These are phyloP conservation scores for Podospora anserina DNA, from an alignment of 495 filamentous ascomycete genomes.

Conservation along the genomic window DNA sequence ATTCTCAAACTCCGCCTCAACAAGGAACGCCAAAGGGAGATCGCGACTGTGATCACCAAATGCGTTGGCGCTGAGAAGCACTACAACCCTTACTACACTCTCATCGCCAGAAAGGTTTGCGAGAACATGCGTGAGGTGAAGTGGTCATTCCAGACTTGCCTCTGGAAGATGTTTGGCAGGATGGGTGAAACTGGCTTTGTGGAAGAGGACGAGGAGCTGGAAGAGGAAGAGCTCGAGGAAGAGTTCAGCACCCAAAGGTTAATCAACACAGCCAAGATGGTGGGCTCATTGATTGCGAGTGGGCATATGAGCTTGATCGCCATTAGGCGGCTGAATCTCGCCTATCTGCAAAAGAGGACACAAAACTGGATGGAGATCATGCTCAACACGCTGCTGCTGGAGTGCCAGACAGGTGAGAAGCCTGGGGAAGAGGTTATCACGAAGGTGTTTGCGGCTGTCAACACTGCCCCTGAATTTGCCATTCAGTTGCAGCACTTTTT, in stretches of 20 bases:
- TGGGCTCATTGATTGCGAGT: constrained; percentile 67
- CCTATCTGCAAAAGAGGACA: constrained; percentile 71
- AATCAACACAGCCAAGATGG: constrained; percentile 90
- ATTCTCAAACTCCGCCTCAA: constrained; percentile 81
- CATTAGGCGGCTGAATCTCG: constrained; percentile 73
- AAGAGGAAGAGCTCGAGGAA: constrained; percentile 50
- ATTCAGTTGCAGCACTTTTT: constrained; percentile 76
- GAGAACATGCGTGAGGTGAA: constrained; percentile 66
- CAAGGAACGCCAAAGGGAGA: constrained; percentile 78
- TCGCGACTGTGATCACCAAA: constrained; percentile 82
- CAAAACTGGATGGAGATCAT: constrained; percentile 75
- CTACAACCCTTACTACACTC: constrained; percentile 91
- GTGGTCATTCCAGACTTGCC: constrained; percentile 77
- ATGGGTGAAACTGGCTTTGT: constrained; percentile 71
- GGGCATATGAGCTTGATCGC: constrained; percentile 60
- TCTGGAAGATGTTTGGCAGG: constrained; percentile 84
- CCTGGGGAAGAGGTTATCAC: constrained; percentile 48
- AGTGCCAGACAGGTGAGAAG: constrained; percentile 40
- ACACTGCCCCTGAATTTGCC: constrained; percentile 60
- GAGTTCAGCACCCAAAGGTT: constrained; percentile 57
- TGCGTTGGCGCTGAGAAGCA: constrained; percentile 77
- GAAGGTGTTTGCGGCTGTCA: constrained; percentile 60
- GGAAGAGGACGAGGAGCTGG: constrained; percentile 50
- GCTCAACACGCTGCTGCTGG: constrained; percentile 69
- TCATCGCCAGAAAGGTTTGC: constrained; percentile 75